These are phyloP conservation scores for Typha latifolia DNA, from an alignment of 176 grass and related monocot genomes.

Conservation along the genomic window DNA sequence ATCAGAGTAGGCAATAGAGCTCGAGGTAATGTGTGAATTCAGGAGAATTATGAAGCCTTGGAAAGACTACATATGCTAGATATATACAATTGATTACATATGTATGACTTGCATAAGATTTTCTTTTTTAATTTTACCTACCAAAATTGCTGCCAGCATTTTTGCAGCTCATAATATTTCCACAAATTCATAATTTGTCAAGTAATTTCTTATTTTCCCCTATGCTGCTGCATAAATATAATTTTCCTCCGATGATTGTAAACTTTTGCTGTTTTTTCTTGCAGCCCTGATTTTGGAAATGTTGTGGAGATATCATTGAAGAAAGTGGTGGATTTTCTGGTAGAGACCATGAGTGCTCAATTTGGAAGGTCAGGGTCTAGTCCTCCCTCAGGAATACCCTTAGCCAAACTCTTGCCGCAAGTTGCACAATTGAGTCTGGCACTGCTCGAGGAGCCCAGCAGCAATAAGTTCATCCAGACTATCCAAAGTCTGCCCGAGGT, in stretches of 20 bases:
- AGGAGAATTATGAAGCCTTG: too few relatives aligned
- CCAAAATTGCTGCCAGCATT: too few relatives aligned
- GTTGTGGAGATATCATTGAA: slow-evolving; percentile 73
- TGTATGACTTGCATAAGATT: too few relatives aligned
- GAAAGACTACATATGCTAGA: too few relatives aligned
- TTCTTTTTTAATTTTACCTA: too few relatives aligned
- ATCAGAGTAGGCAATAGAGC: too few relatives aligned
- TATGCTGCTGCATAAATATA: background rate
- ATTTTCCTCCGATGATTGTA: background rate
- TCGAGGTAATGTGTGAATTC: too few relatives aligned
- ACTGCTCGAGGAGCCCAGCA: slow-evolving; percentile 79
- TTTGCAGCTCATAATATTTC: too few relatives aligned
- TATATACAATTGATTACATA: too few relatives aligned
- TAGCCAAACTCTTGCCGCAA: slow-evolving; percentile 74
- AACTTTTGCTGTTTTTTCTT: slow-evolving; percentile 14
- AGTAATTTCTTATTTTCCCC: too few relatives aligned
- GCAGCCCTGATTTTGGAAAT: slow-evolving; percentile 75
- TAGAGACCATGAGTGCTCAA: slow-evolving; percentile 38
- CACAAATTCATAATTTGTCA: too few relatives aligned
- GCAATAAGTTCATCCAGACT: slow-evolving; percentile 72
- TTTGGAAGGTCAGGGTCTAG: slow-evolving; percentile 23
- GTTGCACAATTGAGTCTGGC: slow-evolving; percentile 44
- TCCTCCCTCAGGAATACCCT: slow-evolving; percentile 43
- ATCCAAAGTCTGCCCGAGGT: slow-evolving; percentile 71
- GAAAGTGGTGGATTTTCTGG: slow-evolving; percentile 42